Evolutionary conservation across 129 eudicot genomes (phyloP).

Genomic region (Scalesia atractyloides): DNA sequence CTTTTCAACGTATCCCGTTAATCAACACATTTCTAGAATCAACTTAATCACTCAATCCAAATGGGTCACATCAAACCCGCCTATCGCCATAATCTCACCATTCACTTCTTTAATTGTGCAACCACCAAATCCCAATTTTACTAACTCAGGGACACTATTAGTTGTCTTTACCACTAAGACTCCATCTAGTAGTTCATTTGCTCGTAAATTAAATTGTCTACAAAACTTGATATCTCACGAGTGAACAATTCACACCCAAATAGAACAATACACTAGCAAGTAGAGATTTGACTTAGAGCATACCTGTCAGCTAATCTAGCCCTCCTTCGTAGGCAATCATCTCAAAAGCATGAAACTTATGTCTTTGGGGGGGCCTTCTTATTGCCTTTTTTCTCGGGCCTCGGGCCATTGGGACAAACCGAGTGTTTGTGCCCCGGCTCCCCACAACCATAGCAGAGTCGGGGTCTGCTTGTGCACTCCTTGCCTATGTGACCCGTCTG

Average conservation of each 20-base stretch:
- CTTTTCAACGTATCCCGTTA: not conserved
- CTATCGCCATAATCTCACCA: not conserved
- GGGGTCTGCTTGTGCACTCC: slow-evolving; percentile 20
- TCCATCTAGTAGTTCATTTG: not conserved
- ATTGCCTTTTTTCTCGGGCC: slow-evolving; percentile 6
- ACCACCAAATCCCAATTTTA: not conserved
- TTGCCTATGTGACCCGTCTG: slow-evolving; percentile 7
- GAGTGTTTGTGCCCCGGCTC: slow-evolving; percentile 18
- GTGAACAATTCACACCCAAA: not conserved
- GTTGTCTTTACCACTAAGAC: not conserved
- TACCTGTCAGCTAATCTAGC: slow-evolving; percentile 2
- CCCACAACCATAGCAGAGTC: slow-evolving; percentile 22
- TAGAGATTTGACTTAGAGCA: slow-evolving; percentile 4
- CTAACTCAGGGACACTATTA: not conserved
- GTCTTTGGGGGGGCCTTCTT: not conserved
- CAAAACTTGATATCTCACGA: not conserved
- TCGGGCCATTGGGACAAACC: slow-evolving; percentile 12
- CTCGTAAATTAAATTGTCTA: not conserved
- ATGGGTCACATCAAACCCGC: not conserved
- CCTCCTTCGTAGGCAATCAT: not conserved
- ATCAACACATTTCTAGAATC: not conserved
- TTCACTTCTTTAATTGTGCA: not conserved
- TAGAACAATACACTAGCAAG: not conserved
- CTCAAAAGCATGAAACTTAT: not conserved
- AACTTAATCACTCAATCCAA: not conserved